These are phyloP conservation scores for Penicillium psychrofluorescens DNA, from an alignment of 495 filamentous ascomycete genomes.

Conservation along the genomic window DNA sequence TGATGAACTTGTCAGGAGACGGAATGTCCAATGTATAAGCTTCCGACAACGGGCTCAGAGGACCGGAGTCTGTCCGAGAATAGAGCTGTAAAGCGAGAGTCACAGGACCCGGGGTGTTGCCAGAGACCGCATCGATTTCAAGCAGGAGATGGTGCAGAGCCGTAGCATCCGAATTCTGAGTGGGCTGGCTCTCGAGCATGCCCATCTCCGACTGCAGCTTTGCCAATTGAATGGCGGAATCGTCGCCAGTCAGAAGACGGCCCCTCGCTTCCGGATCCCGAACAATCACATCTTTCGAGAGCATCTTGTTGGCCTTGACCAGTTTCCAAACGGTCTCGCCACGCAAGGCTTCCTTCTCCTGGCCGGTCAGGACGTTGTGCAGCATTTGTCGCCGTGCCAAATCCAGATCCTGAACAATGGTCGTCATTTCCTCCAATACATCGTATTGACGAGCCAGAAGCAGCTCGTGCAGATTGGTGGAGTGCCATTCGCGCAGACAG, in stretches of 20 bases:
- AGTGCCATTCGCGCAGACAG: conserved; percentile 95
- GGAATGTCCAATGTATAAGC: conserved; percentile 75
- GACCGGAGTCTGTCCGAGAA: conserved; percentile 53
- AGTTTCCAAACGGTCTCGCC: conserved; percentile 92
- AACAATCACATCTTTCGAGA: conserved; percentile 87
- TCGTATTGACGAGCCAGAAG: conserved; percentile 74
- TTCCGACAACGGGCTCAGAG: conserved; percentile 67
- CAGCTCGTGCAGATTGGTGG: conserved; percentile 91
- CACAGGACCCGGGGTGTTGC: conserved; percentile 61
- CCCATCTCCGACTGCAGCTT: conserved; percentile 94
- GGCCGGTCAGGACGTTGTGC: conserved; percentile 82
- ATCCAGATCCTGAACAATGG: conserved; percentile 72
- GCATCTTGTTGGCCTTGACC: conserved; percentile 85
- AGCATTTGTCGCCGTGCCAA: conserved; percentile 79
- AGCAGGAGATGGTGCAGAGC: conserved; percentile 79
- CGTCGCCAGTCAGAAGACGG: conserved; percentile 79
- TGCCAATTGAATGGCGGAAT: conserved; percentile 87
- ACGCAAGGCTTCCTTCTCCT: conserved; percentile 68
- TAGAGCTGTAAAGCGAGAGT: conserved; percentile 77
- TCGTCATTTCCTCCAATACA: conserved; percentile 71
- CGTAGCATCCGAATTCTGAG: conserved; percentile 55
- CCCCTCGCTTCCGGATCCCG: conserved; percentile 78
- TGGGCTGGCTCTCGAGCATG: conserved; percentile 73
- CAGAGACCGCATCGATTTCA: conserved; percentile 72
- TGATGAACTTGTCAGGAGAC: conserved; percentile 57